Conservation (phyloP, 768 basidiomycete genomes). For the Pluteus cervinus region DNA sequence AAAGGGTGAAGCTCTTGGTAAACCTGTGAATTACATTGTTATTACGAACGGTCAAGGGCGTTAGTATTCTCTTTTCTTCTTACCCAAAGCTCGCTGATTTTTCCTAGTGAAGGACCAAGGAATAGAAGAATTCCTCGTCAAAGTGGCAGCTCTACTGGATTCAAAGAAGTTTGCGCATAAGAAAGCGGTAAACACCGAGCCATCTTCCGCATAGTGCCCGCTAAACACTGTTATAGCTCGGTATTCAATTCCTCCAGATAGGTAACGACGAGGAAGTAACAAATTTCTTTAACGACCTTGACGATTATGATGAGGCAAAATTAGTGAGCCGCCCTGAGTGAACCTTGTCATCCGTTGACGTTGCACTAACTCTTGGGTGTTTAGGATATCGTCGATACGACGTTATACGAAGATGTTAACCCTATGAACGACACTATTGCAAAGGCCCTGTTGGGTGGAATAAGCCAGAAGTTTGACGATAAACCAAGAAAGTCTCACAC, state of each 20-base stretch:
- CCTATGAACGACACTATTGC: constrained; percentile 42
- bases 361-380: not conserved
- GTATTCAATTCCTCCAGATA: constrained; percentile 72
- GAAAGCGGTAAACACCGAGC: too few relatives aligned
- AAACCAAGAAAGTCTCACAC: too few relatives aligned
- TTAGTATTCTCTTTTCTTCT: too few relatives aligned
- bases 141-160: constrained; percentile 45
- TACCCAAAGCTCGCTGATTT: too few relatives aligned
- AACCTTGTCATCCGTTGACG: too few relatives aligned
- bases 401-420: constrained; percentile 42
- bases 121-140: too few relatives aligned
- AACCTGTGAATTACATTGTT: constrained; percentile 53
- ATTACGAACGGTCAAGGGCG: constrained; percentile 59
- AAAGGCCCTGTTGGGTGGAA: constrained; percentile 62
- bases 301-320: constrained; percentile 39
- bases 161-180: constrained; percentile 42
- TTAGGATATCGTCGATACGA: constrained; percentile 71
- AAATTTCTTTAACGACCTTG: constrained; percentile 45
- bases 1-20: too few relatives aligned
- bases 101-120: too few relatives aligned
- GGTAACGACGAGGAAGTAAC: constrained; percentile 37
- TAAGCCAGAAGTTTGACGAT: constrained; percentile 42
- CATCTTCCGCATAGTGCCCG: too few relatives aligned
- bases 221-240: constrained; percentile 33
- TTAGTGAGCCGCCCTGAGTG: too few relatives aligned